Percentiles rank a stretch among this genome's conserved stretches.
phyloP scores from a whole-genome alignment of 1,284 basidiomycete species.

The Trichosporon asahii region DNA sequence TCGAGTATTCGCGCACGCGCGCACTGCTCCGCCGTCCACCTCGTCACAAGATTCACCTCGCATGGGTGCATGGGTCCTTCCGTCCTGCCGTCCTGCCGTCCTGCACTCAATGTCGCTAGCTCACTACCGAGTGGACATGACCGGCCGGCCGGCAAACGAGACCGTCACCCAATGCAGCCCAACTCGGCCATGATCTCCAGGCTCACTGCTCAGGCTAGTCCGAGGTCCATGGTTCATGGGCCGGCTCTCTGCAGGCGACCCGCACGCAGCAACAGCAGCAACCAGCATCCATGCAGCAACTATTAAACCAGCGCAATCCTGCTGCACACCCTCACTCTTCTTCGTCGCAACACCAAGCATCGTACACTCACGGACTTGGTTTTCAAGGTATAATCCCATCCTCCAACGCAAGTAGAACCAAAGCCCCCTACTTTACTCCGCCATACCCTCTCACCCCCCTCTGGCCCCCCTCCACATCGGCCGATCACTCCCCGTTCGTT shows the following conservation, averaged over 20 bases:
- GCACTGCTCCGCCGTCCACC: neutral
- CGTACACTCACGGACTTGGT: neutral
- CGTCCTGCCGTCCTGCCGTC: neutral
- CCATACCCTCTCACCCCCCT: neutral
- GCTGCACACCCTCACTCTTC: neutral
- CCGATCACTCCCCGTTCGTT: neutral
- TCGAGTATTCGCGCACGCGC: neutral
- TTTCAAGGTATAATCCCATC: neutral
- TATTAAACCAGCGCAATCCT: neutral
- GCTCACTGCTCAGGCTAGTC: neutral
- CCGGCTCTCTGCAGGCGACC: neutral
- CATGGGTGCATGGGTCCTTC: neutral
- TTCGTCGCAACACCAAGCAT: neutral
- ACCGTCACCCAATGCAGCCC: neutral
- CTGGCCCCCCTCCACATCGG: neutral
- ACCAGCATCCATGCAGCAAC: neutral
- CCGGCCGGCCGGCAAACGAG: neutral
- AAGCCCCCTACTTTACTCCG: neutral
- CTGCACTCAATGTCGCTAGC: neutral
- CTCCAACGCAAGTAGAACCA: neutral
- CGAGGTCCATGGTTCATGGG: neutral
- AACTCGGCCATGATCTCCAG: slow-evolving; percentile 3
- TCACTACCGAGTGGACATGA: neutral
- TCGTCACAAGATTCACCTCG: neutral
- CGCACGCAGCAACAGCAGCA: neutral